Percentiles rank a stretch among this genome's conserved stretches.
Conservation (phyloP, 805 yeast genomes). For the Starmerella sp. region DNA sequence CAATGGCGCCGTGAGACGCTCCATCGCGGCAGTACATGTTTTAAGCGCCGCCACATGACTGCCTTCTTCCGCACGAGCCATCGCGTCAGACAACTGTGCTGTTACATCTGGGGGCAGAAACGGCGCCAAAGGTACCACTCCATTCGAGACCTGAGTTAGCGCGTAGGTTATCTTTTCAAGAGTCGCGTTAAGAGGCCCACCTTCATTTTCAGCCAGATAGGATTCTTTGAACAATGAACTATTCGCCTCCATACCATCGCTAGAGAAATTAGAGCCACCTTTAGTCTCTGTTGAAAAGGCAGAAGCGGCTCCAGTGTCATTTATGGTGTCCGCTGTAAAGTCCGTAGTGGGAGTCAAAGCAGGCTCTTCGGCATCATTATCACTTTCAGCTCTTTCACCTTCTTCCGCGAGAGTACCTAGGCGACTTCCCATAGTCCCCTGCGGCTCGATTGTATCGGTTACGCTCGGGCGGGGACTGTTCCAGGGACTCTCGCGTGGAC, state of each 20-base stretch:
- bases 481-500: slow-evolving; percentile 14
- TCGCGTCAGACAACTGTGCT: not conserved
- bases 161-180: slow-evolving; percentile 6
- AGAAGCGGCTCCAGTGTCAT: not conserved
- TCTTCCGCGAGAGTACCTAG: slow-evolving; percentile 16
- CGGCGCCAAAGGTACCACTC: not conserved
- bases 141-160: not conserved
- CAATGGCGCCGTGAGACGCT: slow-evolving; percentile 9
- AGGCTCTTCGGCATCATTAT: not conserved
- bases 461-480: slow-evolving; percentile 15
- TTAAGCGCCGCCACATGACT: not conserved
- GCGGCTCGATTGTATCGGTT: slow-evolving; percentile 4
- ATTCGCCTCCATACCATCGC: not conserved
- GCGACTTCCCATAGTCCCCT: slow-evolving; percentile 1
- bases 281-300: too few species aligned
- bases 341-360: not conserved
- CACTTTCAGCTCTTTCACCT: slow-evolving; percentile 3
- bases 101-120: not conserved
- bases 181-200: not conserved
- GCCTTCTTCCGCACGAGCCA: not conserved
- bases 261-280: not conserved
- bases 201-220: not conserved
- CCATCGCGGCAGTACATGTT: not conserved
- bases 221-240: slow-evolving; percentile 10
- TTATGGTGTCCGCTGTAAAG: not conserved